Percentiles rank a stretch among this genome's conserved stretches.
phyloP scores from a whole-genome alignment of 2,329 filamentous ascomycete genomes.

The Paecilomyces sp. region DNA sequence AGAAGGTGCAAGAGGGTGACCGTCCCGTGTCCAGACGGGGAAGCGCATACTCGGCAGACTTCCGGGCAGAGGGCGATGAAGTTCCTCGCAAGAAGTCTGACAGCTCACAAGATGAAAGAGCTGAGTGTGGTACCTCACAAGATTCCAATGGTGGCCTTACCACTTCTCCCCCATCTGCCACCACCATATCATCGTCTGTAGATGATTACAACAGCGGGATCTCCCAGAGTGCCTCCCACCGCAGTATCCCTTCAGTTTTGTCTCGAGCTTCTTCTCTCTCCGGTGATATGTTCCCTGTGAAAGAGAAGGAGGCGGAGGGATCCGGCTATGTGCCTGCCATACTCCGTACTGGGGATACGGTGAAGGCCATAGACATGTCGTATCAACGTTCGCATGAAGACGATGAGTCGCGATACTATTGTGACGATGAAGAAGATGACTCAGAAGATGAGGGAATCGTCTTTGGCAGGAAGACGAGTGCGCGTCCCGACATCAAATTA shows the following conservation, averaged over 20 bases:
- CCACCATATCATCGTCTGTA: conserved; percentile 40
- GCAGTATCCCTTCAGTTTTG: conserved; percentile 39
- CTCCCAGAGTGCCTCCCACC: conserved; percentile 41
- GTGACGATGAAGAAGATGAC: conserved; percentile 35
- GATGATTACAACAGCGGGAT: conserved; percentile 40
- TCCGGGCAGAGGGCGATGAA: neutral
- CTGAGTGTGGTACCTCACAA: conserved; percentile 10
- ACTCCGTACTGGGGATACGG: conserved; percentile 35
- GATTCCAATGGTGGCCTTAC: conserved; percentile 17
- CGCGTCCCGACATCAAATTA: neutral
- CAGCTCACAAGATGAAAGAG: conserved; percentile 1
- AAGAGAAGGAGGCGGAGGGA: conserved; percentile 20
- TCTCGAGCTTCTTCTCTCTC: conserved; percentile 41
- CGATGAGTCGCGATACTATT: conserved; percentile 32
- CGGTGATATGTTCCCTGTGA: conserved; percentile 24
- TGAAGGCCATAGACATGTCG: conserved; percentile 23
- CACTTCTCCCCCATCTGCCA: conserved; percentile 35
- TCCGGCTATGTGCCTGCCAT: conserved; percentile 26
- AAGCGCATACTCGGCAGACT: conserved; percentile 16
- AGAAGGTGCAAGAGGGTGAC: conserved; percentile 21
- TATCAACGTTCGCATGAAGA: conserved; percentile 21
- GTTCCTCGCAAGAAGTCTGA: neutral
- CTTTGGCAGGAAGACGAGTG: conserved; percentile 29
- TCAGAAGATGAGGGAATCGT: conserved; percentile 37
- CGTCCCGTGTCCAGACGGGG: conserved; percentile 12